Percentiles rank a stretch among this genome's conserved stretches.
Evolutionary conservation across 495 filamentous ascomycete species (phyloP).

Genomic region (Mytilinidion resinicola): DNA sequence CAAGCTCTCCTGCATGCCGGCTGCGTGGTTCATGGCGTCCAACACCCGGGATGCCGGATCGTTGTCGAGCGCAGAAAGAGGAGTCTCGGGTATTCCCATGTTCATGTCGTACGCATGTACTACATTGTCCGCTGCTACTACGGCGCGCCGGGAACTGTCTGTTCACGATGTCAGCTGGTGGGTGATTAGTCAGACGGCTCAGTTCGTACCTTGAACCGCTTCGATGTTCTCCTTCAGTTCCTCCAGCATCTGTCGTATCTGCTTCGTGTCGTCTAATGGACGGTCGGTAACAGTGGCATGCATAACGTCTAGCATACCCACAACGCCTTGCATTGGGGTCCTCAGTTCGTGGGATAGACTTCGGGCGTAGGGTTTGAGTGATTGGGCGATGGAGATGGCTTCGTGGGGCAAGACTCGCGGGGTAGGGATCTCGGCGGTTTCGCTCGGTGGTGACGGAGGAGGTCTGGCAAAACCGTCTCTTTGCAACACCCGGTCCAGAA

Average conservation of each 20-base stretch:
- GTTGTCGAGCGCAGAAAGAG: slow-evolving; percentile 23
- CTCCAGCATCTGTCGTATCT: slow-evolving; percentile 51
- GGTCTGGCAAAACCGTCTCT: slow-evolving; percentile 37
- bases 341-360: slow-evolving; percentile 74
- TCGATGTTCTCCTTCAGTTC: slow-evolving; percentile 68
- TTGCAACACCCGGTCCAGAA: slow-evolving; percentile 54
- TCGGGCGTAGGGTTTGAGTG: slow-evolving; percentile 69
- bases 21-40: slow-evolving; percentile 18
- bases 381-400: slow-evolving; percentile 52
- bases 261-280: slow-evolving; percentile 49
- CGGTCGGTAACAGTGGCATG: slow-evolving; percentile 70
- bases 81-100: slow-evolving; percentile 66
- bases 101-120: slow-evolving; percentile 84
- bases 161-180: slow-evolving; percentile 7
- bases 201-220: slow-evolving; percentile 57
- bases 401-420: slow-evolving; percentile 46
- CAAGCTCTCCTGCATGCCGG: slow-evolving; percentile 23
- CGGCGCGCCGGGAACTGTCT: slow-evolving; percentile 71
- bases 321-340: slow-evolving; percentile 80
- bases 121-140: slow-evolving; percentile 79
- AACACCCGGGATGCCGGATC: slow-evolving; percentile 25
- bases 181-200: background rate
- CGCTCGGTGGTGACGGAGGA: slow-evolving; percentile 6
- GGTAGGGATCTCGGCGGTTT: slow-evolving; percentile 29
- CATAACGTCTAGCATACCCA: slow-evolving; percentile 84